These are phyloP conservation scores for Schizophyllum commune DNA, from an alignment of 1,284 basidiomycete species.

Conservation along the genomic window DNA sequence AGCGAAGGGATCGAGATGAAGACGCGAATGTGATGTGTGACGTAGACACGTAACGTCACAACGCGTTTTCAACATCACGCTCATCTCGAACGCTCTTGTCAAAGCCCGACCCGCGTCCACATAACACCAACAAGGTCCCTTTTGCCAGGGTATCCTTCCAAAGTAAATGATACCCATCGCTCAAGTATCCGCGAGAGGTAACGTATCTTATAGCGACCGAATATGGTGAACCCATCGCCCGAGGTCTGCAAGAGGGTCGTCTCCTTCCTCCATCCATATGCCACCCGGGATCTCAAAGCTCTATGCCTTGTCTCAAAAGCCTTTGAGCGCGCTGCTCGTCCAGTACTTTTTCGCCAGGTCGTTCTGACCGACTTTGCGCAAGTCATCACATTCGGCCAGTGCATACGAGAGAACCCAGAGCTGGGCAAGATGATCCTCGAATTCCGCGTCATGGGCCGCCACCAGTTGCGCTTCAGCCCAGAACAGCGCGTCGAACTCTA, in stretches of 20 bases:
- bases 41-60: background rate
- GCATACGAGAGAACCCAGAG: constrained; percentile 9
- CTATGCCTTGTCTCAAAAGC: constrained; percentile 23
- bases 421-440: background rate
- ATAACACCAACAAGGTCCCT: background rate
- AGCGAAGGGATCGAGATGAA: constrained; percentile 5
- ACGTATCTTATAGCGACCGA: background rate
- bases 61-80: background rate
- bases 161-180: no score
- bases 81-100: background rate
- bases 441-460: background rate
- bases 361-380: constrained; percentile 16
- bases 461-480: background rate
- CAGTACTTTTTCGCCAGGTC: constrained; percentile 19
- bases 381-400: constrained; percentile 18
- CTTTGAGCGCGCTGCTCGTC: constrained; percentile 23
- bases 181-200: background rate
- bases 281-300: constrained; percentile 16
- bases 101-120: background rate
- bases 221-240: constrained; percentile 14
- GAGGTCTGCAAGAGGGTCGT: constrained; percentile 23
- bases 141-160: no score
- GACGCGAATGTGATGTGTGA: background rate
- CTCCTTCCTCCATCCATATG: constrained; percentile 7
- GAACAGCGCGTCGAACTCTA: background rate